A percentile compares a stretch with the other conserved stretches of the same genome.
phyloP scores from a whole-genome alignment of 345 rosid genomes.

The Bretschneidera sinensis region DNA sequence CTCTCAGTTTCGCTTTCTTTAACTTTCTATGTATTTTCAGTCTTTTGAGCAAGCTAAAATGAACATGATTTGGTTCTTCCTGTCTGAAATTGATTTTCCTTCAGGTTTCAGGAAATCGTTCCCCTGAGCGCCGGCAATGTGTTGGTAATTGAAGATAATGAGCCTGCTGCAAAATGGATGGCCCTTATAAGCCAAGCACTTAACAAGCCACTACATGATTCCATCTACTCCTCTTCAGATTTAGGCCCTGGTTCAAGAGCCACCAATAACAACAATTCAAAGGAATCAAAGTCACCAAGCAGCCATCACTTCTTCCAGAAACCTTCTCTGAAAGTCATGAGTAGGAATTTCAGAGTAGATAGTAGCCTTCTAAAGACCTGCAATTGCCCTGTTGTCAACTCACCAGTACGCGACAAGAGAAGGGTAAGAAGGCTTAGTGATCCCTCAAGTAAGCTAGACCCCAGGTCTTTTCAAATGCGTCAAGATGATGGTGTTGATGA shows the following conservation, averaged over 20 bases:
- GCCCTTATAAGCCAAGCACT: constrained; percentile 77
- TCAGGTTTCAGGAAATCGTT: constrained; percentile 96
- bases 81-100: not conserved
- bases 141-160: constrained; percentile 84
- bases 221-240: constrained; percentile 28
- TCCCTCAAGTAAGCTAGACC: constrained; percentile 29
- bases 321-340: constrained; percentile 69
- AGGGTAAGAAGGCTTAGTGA: constrained; percentile 44
- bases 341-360: constrained; percentile 60
- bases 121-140: constrained; percentile 96
- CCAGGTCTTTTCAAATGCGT: constrained; percentile 25
- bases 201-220: constrained; percentile 47
- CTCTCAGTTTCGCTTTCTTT: constrained; percentile 2
- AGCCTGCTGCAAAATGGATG: constrained; percentile 96
- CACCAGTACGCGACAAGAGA: constrained; percentile 29
- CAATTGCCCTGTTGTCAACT: constrained; percentile 50
- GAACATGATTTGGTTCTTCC: too few species aligned
- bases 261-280: constrained; percentile 16
- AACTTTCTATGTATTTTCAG: too few species aligned
- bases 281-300: constrained; percentile 44
- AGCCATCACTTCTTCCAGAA: constrained; percentile 60
- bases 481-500: constrained; percentile 24
- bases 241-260: constrained; percentile 27
- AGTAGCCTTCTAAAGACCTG: constrained; percentile 68
- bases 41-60: too few species aligned